Evolutionary conservation across 164 flowering plant species (phyloP).

Genomic region (Magnolia officinalis): DNA sequence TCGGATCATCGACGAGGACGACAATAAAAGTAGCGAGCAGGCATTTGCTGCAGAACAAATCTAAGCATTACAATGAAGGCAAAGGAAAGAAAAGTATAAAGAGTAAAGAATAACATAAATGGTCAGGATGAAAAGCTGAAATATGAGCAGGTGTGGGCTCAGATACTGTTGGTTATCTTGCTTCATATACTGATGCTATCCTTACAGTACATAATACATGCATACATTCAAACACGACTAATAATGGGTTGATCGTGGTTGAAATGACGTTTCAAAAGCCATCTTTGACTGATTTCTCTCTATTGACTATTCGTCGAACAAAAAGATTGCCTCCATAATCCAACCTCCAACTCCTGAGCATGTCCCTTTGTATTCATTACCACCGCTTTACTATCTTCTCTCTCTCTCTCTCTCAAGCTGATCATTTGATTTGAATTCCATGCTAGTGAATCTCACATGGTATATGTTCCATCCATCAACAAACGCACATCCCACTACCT

Average conservation of each 20-base stretch:
- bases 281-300: not conserved
- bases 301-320: not conserved
- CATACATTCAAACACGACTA: not conserved
- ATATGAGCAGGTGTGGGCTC: constrained; percentile 14
- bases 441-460: constrained; percentile 27
- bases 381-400: not conserved
- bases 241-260: constrained; percentile 1
- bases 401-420: constrained; percentile 8
- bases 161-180: constrained; percentile 15
- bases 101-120: too few species aligned
- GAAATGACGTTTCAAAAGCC: constrained; percentile 9
- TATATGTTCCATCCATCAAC: constrained; percentile 53
- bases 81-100: too few species aligned
- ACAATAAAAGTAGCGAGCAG: too few species aligned
- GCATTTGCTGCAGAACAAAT: too few species aligned
- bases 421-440: not conserved
- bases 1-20: too few species aligned
- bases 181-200: constrained; percentile 17
- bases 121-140: too few species aligned
- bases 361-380: not conserved
- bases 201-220: constrained; percentile 11
- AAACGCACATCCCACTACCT: constrained; percentile 5
- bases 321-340: not conserved
- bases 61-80: too few species aligned
- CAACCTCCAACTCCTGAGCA: not conserved